Evolutionary conservation across 2,329 filamentous ascomycete species (phyloP).

Genomic region (Pezicula neosporulosa): DNA sequence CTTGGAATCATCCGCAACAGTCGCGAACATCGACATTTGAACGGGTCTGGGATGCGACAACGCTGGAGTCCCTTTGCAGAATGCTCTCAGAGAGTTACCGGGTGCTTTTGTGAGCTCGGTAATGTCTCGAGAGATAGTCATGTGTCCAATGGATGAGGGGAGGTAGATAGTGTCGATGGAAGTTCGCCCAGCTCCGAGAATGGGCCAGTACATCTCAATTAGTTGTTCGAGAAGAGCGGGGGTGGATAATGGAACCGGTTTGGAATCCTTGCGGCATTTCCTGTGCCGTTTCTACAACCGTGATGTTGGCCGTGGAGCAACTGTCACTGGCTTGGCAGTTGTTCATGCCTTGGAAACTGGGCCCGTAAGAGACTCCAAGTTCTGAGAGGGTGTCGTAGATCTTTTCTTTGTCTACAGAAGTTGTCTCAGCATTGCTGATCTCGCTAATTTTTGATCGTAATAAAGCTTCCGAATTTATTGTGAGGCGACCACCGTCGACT

Average conservation of each 20-base stretch:
- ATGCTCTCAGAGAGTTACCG: conserved; percentile 32
- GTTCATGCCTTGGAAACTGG: conserved; percentile 47
- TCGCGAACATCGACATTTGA: conserved; percentile 36
- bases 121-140: conserved; percentile 33
- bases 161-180: conserved; percentile 37
- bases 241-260: conserved; percentile 38
- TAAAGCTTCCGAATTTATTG: conserved; percentile 5
- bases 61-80: conserved; percentile 32
- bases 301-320: conserved; percentile 30
- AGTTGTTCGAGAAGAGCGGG: conserved; percentile 44
- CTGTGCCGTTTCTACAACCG: conserved; percentile 38
- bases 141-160: conserved; percentile 36
- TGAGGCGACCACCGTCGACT: conserved; percentile 30
- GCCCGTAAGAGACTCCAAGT: conserved; percentile 47
- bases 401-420: conserved; percentile 27
- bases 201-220: conserved; percentile 38
- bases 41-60: conserved; percentile 30
- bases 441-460: conserved; percentile 30
- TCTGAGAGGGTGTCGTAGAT: conserved; percentile 45
- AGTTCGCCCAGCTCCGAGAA: conserved; percentile 31
- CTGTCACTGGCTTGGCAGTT: conserved; percentile 37
- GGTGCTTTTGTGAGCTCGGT: conserved; percentile 33
- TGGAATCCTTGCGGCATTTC: conserved; percentile 43
- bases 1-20: conserved; percentile 18
- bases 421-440: conserved; percentile 24